Evolutionary conservation across 768 basidiomycete species (phyloP).

Genomic region (Terana coerulea): DNA sequence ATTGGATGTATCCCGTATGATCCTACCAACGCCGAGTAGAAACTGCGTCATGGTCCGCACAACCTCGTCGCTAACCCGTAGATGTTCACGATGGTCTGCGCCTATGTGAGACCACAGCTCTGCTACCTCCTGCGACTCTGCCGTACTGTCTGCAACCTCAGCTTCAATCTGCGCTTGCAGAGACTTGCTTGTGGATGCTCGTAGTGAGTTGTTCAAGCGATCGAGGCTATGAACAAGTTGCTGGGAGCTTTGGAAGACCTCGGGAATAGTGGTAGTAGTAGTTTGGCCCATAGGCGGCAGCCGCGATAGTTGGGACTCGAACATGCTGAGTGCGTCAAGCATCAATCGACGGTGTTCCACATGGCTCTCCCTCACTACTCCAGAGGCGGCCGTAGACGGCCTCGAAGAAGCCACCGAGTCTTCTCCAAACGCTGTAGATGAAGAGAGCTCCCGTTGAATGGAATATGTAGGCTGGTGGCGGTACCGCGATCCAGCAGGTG

Average conservation of each 20-base stretch:
- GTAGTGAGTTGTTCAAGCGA: slow-evolving; percentile 58
- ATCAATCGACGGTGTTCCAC: slow-evolving; percentile 67
- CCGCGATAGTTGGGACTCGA: slow-evolving; percentile 62
- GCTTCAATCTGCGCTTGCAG: slow-evolving; percentile 73
- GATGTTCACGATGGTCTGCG: slow-evolving; percentile 66
- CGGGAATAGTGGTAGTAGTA: slow-evolving; percentile 39
- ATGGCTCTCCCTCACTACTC: slow-evolving; percentile 15
- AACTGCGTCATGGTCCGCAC: slow-evolving; percentile 74
- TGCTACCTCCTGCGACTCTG: slow-evolving; percentile 34
- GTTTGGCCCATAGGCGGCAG: slow-evolving; percentile 42
- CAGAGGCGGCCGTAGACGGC: not conserved
- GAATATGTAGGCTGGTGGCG: slow-evolving; percentile 41
- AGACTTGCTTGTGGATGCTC: slow-evolving; percentile 51
- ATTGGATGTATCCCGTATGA: slow-evolving; percentile 52
- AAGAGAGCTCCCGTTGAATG: slow-evolving; percentile 23
- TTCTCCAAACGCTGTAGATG: slow-evolving; percentile 7
- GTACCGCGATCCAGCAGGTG: slow-evolving; percentile 33
- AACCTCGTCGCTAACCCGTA: slow-evolving; percentile 74
- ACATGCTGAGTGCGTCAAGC: slow-evolving; percentile 64
- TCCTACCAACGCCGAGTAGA: slow-evolving; percentile 68
- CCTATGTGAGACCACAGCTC: slow-evolving; percentile 70
- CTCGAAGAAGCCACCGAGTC: not conserved
- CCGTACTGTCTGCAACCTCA: slow-evolving; percentile 51
- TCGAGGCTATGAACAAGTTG: slow-evolving; percentile 64
- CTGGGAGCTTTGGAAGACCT: slow-evolving; percentile 60